phyloP scores from a whole-genome alignment of 2,329 filamentous ascomycete species.

The Thielaviopsis populi region DNA sequence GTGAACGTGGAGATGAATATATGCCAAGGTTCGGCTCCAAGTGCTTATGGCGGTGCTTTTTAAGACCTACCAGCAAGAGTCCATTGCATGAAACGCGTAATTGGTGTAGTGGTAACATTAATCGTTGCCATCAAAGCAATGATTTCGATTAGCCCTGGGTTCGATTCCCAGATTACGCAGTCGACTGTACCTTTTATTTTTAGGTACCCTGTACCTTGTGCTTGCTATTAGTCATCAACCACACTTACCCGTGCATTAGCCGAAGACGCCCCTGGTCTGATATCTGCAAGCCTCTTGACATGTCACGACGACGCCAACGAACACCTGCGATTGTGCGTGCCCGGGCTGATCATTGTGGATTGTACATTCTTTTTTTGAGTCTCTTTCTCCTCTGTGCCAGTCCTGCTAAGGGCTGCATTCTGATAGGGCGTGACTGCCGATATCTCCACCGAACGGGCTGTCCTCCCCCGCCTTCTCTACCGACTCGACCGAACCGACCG shows the following conservation, averaged over 20 bases:
- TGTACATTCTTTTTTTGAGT: background rate
- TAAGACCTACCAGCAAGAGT: background rate
- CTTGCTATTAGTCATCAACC: background rate
- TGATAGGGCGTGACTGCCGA: background rate
- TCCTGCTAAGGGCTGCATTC: background rate
- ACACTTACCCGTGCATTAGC: background rate
- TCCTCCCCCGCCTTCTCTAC: background rate
- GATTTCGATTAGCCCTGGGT: slow-evolving; percentile 14
- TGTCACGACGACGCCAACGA: background rate
- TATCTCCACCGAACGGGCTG: background rate
- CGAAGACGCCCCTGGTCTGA: background rate
- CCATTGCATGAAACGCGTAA: background rate
- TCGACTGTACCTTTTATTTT: background rate
- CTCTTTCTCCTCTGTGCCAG: background rate
- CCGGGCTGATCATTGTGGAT: background rate
- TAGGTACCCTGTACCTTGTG: background rate
- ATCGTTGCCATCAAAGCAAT: slow-evolving; percentile 13
- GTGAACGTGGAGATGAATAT: no score
- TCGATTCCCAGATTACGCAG: slow-evolving; percentile 15
- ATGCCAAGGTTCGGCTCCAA: no score
- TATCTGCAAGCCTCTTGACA: background rate
- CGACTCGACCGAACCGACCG: no score
- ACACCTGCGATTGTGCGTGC: background rate
- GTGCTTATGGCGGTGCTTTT: background rate
- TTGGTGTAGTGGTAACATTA: slow-evolving; percentile 16